Base-by-base conservation (phyloP, 306 rosid genomes). In the Senna tora region DNA sequence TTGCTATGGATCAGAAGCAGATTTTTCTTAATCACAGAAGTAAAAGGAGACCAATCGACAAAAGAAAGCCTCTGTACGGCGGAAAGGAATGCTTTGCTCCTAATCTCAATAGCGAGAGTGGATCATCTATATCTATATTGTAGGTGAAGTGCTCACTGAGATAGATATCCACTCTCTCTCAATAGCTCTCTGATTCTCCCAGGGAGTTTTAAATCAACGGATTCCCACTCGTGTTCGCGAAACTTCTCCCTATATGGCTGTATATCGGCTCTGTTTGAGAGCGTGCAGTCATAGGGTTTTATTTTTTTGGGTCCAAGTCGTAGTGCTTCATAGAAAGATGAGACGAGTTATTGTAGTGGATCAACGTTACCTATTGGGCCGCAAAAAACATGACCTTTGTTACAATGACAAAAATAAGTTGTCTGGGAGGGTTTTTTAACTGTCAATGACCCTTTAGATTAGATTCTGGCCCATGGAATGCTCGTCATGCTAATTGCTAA, bases 191-290 rank as follows among this genome's bases (percentile, higher is more conserved):
- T 43, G 76, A 28, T 59, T n/a, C 47, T 0, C 6, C 1, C 16
- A 9, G 5, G 43, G 30, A 17, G 9, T 19, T 38, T 17, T 38
- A 36, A 33, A 61, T 61, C 47, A 0, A 17, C 36, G 16, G 19
- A 4, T 5, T 8, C 28, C 15, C 2, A 3, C 32, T 16, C n/a
- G 30, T 10, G 4, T 72, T 83, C 84, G 53, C 41, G 84, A 83
- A 76, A 72, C 84, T 79, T 83, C 87, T 72, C 22, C 50, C 1
- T 21, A 6, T 4, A 0, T 9, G 3, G n/a, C n/a, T 25, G 30
- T 0, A n/a, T n/a, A n/a, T n/a, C n/a, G 71, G 66, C n/a, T 1
- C 2, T 52, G 41, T 7, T 75, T 33, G 3, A 5, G 55, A 71
- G 19, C 30, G 9, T 51, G 47, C 54, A 55, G 43, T 19, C 22